Percentiles rank a stretch among this genome's conserved stretches.
phyloP scores from a whole-genome alignment of 2,329 filamentous ascomycete genomes.

The Aureobasidium sp. region DNA sequence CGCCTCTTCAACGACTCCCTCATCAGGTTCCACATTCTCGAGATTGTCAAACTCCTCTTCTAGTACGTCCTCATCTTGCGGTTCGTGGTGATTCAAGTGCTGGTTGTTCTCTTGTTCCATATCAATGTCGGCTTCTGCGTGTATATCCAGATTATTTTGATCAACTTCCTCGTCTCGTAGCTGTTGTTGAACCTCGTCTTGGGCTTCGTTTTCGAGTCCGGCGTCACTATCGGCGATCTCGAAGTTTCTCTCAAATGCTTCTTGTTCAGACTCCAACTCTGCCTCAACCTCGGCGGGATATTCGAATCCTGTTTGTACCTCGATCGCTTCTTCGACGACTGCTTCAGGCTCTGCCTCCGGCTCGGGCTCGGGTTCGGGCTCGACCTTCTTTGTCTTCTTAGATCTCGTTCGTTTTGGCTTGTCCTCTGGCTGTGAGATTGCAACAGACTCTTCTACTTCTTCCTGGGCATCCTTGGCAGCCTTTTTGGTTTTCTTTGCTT shows the following conservation, averaged over 20 bases:
- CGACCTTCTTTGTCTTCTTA: conserved; percentile 14
- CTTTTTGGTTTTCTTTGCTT: conserved; percentile 20
- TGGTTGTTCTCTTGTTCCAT: background rate
- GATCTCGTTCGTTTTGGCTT: conserved; percentile 14
- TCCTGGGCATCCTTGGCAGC: conserved; percentile 17
- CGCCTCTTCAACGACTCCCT: background rate
- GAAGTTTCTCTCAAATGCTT: conserved; percentile 46
- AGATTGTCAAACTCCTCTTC: conserved; percentile 8
- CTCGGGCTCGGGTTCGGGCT: conserved; percentile 17
- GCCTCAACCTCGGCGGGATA: conserved; percentile 34
- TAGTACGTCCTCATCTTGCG: background rate
- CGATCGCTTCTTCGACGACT: conserved; percentile 39
- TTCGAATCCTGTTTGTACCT: conserved; percentile 32
- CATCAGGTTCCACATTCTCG: background rate
- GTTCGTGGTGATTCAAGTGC: background rate
- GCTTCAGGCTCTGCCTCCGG: conserved; percentile 23
- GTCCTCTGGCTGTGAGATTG: conserved; percentile 2
- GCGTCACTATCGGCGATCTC: conserved; percentile 2
- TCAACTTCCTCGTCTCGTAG: background rate
- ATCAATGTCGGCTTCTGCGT: conserved; percentile 2
- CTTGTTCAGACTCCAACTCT: conserved; percentile 25
- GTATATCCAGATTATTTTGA: background rate
- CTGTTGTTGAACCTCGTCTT: conserved; percentile 5
- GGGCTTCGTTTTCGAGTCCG: background rate
- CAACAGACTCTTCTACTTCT: conserved; percentile 13